Percentiles rank a stretch among this genome's conserved stretches.
These are phyloP conservation scores for Didymella pomorum DNA, from an alignment of 2,329 filamentous ascomycete species.

Conservation along the genomic window DNA sequence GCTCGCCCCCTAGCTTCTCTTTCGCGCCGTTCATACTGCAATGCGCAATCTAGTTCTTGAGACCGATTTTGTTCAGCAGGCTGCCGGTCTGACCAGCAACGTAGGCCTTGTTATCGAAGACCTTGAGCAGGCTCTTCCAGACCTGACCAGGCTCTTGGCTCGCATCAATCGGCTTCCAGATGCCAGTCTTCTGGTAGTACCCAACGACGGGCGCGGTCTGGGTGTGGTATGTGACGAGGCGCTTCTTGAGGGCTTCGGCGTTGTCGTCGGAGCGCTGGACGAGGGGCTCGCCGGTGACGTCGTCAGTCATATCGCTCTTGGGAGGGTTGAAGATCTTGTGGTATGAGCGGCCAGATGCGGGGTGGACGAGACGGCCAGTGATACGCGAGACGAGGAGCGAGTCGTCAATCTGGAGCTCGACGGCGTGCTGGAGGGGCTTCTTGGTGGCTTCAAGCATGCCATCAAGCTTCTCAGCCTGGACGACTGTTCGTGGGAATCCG, in stretches of 20 bases:
- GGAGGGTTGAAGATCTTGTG: constrained; percentile 99
- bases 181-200: constrained; percentile 97
- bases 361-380: constrained; percentile 94
- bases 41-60: constrained; percentile 56
- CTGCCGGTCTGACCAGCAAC: constrained; percentile 51
- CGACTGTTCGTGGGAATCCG: constrained; percentile 95
- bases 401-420: constrained; percentile 98
- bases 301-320: constrained; percentile 92
- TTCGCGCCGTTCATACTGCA: neutral
- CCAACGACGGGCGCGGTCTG: constrained; percentile 92
- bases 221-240: constrained; percentile 88
- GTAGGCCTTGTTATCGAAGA: constrained; percentile 71
- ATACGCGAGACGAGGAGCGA: constrained; percentile 92
- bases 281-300: constrained; percentile 94
- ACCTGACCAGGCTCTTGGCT: constrained; percentile 95
- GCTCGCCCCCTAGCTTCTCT: neutral
- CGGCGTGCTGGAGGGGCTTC: constrained; percentile 89
- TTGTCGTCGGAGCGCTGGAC: constrained; percentile 98
- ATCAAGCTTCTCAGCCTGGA: constrained; percentile 94
- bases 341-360: constrained; percentile 94
- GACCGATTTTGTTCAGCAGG: constrained; percentile 63
- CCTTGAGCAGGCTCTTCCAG: constrained; percentile 88
- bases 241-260: constrained; percentile 93
- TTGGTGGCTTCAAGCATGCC: constrained; percentile 81
- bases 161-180: constrained; percentile 95